These are phyloP conservation scores for Claviceps purpurea DNA, from an alignment of 2,329 filamentous ascomycete genomes.

Conservation along the genomic window DNA sequence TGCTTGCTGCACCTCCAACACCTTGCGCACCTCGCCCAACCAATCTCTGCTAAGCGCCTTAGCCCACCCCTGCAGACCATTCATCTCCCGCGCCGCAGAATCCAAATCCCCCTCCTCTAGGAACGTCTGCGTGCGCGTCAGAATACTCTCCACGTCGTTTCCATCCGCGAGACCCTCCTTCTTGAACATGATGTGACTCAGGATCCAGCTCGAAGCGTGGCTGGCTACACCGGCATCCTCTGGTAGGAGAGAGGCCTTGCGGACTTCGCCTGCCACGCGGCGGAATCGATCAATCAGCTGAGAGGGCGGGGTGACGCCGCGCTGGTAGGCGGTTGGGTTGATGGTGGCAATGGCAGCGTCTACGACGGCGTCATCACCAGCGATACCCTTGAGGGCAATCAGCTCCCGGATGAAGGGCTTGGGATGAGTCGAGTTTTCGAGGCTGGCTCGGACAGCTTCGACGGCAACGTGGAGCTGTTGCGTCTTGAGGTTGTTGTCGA, in stretches of 20 bases:
- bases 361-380: slow-evolving; percentile 70
- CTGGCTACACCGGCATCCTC: slow-evolving; percentile 90
- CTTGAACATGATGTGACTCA: slow-evolving; percentile 94
- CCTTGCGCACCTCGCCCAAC: slow-evolving; percentile 79
- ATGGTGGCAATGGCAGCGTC: slow-evolving; percentile 93
- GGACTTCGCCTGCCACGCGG: slow-evolving; percentile 78
- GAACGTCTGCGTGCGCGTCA: slow-evolving; percentile 76
- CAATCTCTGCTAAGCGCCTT: slow-evolving; percentile 91
- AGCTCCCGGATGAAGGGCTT: slow-evolving; percentile 85
- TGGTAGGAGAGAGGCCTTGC: slow-evolving; percentile 84
- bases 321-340: slow-evolving; percentile 86
- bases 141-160: slow-evolving; percentile 84
- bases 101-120: slow-evolving; percentile 91
- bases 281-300: slow-evolving; percentile 94
- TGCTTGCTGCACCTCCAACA: slow-evolving; percentile 90
- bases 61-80: slow-evolving; percentile 82
- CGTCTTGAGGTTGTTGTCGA: slow-evolving; percentile 82
- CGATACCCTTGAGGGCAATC: slow-evolving; percentile 86
- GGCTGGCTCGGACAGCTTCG: slow-evolving; percentile 75
- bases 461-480: slow-evolving; percentile 95
- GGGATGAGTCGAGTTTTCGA: slow-evolving; percentile 58
- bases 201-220: slow-evolving; percentile 76
- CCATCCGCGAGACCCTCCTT: slow-evolving; percentile 77
- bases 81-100: slow-evolving; percentile 87
- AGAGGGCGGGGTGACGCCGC: slow-evolving; percentile 68